Evolutionary conservation across 768 basidiomycete species (phyloP).

Genomic region (Termitomyces sp.): DNA sequence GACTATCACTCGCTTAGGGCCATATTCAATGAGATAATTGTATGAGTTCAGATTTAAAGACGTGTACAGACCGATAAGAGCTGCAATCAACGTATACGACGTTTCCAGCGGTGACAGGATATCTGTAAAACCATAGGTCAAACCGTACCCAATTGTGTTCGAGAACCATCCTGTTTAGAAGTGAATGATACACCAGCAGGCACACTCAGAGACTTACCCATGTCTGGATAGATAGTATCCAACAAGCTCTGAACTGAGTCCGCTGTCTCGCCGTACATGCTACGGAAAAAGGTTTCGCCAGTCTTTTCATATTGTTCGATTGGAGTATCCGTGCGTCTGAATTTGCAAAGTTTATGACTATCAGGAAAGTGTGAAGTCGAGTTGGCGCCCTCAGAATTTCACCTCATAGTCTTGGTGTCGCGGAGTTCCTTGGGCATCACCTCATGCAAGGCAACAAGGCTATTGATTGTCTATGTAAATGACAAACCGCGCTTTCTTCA

Average conservation of each 20-base stretch:
- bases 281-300: constrained; percentile 44
- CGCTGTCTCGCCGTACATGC: constrained; percentile 58
- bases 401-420: constrained; percentile 48
- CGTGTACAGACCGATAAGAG: constrained; percentile 39
- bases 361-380: background rate
- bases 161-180: constrained; percentile 49
- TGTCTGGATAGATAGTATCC: constrained; percentile 55
- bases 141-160: constrained; percentile 55
- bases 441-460: constrained; percentile 48
- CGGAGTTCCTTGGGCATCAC: constrained; percentile 51
- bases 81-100: constrained; percentile 59
- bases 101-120: constrained; percentile 52
- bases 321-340: constrained; percentile 40
- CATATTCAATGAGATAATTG: background rate
- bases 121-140: constrained; percentile 48
- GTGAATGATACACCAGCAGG: background rate
- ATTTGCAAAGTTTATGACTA: background rate
- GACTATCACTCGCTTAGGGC: constrained; percentile 47
- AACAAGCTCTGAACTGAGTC: constrained; percentile 46
- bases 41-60: background rate
- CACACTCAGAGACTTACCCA: constrained; percentile 41
- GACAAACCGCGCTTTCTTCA: background rate
- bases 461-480: constrained; percentile 51
- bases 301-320: constrained; percentile 40
- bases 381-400: background rate